Evolutionary conservation across 148 eudicot genomes (phyloP), one percentile per base, ranked within the genome.

Genomic region (Amaranthus palmeri): DNA sequence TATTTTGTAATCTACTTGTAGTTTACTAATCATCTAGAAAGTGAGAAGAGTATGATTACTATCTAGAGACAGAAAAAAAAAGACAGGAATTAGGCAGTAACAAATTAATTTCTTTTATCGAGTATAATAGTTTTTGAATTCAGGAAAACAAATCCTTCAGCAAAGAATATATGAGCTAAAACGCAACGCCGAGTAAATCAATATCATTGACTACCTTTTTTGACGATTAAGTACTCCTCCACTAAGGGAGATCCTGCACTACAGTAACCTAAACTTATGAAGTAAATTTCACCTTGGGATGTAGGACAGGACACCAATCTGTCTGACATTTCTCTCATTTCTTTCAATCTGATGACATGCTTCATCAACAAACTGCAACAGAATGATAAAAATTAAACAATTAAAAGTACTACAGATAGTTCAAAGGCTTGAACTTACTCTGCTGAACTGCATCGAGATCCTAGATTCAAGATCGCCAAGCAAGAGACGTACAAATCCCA

Each of bases 291-390:
- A 93, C 98, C 92, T 93, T 53, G 96, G 92, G 79, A 93, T 90
- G 73, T 88, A 93, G 51, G 96, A 79, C 79, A 93, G 75, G 72
- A 90, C 93, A 77, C 98, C 98, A 68, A 85, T 65, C 74, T 91
- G 90, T 67, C 90, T 86, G 42, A 87, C 89, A 80, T 88, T 93
- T 71, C 86, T 77, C 78, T 93, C 98, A 83, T 88, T 84, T 86
- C 87, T 90, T 80, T 91, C 98, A 74, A 93, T 88, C 82, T 91
- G 98, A 79, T 91, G 98, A 84, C 96, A 93, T 70, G 92, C 87
- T 79, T 93, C 98, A 70, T 93, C 95, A 63, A 93, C 98, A 86
- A 88, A 93, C 98, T 93, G 90, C 76, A 81, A 76, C 13, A 71
- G 36, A 51, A 60, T 49, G 47, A 66, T 40, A 62, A n/a, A n/a